Evolutionary conservation across 345 rosid genomes (phyloP).

Genomic region (Eucalyptus pauciflora): DNA sequence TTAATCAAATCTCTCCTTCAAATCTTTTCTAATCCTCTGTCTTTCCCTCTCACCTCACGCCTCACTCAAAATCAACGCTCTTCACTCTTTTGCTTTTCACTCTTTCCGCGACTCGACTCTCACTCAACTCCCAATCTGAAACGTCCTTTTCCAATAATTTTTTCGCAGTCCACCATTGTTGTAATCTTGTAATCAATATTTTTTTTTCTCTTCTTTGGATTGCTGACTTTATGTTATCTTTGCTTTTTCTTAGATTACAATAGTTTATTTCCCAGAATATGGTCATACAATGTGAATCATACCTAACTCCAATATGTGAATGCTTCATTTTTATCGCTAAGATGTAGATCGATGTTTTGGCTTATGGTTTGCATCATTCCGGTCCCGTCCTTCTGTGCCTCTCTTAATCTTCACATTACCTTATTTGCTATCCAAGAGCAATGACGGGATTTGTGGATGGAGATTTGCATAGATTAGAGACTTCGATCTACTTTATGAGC

Average conservation of each 20-base stretch:
- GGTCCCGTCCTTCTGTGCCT: background rate
- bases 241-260: background rate
- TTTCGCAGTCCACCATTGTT: background rate
- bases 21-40: too few relatives aligned
- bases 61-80: too few relatives aligned
- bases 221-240: background rate
- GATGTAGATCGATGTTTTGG: background rate
- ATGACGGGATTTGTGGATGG: background rate
- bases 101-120: background rate
- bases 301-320: background rate
- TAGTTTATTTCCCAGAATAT: background rate
- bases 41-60: too few relatives aligned
- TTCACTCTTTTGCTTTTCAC: too few relatives aligned
- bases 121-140: background rate
- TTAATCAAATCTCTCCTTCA: too few relatives aligned
- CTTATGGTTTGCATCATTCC: background rate
- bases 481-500: background rate
- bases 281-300: too few relatives aligned
- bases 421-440: background rate
- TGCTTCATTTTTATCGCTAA: background rate
- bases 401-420: background rate
- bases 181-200: too few relatives aligned
- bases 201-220: too few relatives aligned
- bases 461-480: background rate
- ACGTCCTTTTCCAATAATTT: background rate